A percentile compares a stretch with the other conserved stretches of the same genome.
Conservation (phyloP, 2,329 filamentous ascomycete species). For the Paraphoma sp. region DNA sequence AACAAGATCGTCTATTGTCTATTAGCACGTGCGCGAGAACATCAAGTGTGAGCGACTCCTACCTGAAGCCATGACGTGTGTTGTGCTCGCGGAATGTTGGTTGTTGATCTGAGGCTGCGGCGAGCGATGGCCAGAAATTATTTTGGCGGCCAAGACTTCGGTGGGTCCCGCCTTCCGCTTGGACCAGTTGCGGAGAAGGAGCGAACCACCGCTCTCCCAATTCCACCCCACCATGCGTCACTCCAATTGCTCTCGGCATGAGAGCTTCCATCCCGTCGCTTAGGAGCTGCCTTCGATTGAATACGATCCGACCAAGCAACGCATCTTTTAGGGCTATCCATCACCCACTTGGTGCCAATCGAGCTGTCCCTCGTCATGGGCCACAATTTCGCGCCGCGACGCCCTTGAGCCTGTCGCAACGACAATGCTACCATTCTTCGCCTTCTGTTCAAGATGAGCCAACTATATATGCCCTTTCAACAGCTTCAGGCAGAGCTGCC, state of each 20-base stretch:
- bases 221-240: constrained; percentile 21
- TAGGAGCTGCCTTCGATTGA: constrained; percentile 12
- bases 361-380: constrained; percentile 1
- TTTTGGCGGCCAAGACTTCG: constrained; percentile 17
- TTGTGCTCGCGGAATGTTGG: constrained; percentile 1
- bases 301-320: not conserved
- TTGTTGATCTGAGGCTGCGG: constrained; percentile 11
- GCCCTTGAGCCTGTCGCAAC: constrained; percentile 20
- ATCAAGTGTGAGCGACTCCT: not conserved
- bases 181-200: constrained; percentile 26
- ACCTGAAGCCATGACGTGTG: constrained; percentile 34
- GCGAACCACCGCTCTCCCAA: constrained; percentile 22
- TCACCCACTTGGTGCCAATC: not conserved
- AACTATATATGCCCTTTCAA: constrained; percentile 93
- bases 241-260: constrained; percentile 39
- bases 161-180: constrained; percentile 17
- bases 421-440: constrained; percentile 18
- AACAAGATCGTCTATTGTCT: constrained; percentile 78
- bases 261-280: constrained; percentile 35
- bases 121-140: constrained; percentile 12
- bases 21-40: constrained; percentile 3
- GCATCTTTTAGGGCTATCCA: not conserved
- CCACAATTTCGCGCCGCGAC: constrained; percentile 6
- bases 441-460: constrained; percentile 24
- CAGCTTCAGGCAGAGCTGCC: constrained; percentile 81